Evolutionary conservation across 2,329 filamentous ascomycete genomes (phyloP).

Genomic region (Diplodia intermedia): DNA sequence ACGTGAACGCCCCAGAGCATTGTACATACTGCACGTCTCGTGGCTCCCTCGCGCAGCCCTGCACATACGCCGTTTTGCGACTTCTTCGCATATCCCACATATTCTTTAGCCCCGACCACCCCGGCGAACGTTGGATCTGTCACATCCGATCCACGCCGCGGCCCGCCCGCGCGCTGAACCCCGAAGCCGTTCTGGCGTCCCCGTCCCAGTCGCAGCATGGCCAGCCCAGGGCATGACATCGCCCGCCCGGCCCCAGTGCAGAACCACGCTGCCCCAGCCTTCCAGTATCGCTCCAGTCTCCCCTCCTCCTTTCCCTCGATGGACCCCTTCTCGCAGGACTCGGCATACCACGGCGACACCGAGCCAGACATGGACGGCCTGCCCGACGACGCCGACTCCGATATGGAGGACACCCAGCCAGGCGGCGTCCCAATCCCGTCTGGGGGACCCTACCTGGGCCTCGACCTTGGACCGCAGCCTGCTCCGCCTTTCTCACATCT

Average conservation of each 20-base stretch:
- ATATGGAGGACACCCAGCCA: conserved; percentile 31
- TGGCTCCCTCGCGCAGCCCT: conserved; percentile 25
- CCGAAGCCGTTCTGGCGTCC: neutral
- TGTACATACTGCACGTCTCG: conserved; percentile 33
- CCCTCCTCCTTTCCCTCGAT: conserved; percentile 1
- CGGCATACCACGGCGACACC: conserved; percentile 16
- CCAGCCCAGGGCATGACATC: conserved; percentile 29
- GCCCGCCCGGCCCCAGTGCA: neutral
- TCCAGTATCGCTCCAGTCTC: conserved; percentile 25
- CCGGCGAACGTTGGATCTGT: neutral
- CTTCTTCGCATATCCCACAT: conserved; percentile 30
- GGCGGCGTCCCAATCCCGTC: conserved; percentile 27
- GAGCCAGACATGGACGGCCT: conserved; percentile 19
- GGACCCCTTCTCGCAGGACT: conserved; percentile 19
- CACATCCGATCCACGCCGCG: conserved; percentile 2
- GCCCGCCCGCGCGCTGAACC: neutral
- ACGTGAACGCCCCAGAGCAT: conserved; percentile 24
- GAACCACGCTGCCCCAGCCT: conserved; percentile 1
- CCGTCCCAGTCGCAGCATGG: conserved; percentile 18
- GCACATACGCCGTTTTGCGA: conserved; percentile 33
- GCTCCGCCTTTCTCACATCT: conserved; percentile 2
- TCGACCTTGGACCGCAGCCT: conserved; percentile 5
- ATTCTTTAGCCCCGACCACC: conserved; percentile 27
- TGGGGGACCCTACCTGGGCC: neutral
- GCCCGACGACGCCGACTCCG: conserved; percentile 31